Base-by-base conservation (phyloP, 2,329 filamentous ascomycete genomes). In the Zasmidium angulare region DNA sequence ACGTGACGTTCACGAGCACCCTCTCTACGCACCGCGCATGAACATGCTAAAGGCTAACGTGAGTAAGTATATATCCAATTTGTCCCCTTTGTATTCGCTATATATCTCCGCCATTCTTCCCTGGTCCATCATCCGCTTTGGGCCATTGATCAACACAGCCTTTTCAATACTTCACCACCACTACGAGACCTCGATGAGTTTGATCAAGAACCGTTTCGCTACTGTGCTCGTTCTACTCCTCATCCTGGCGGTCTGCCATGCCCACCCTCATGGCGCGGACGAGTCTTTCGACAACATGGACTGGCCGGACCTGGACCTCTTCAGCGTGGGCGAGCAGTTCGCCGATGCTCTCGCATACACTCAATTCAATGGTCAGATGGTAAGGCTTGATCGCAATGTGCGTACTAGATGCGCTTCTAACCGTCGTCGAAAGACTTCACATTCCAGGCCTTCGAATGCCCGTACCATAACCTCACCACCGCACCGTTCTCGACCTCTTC, bases 321-420 rank as follows among this genome's bases (percentile, higher is more conserved):
- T 51, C 22, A 52, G 48, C 26, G 24, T 59, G 29, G 57, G 52
- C 10, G 52, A 24, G 24, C 57, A 59, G 36, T 59, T 59, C 49
- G 21, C 46, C 23, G 43, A 49, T 23, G 46, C 22, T 24, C 20
- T 59, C 36, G 57, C 53, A 20, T 24, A 50, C 31, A 23, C 36
- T 29, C 52, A 59, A 20, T 51, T 55, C 31, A 43, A 43, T 43
- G 17, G 22, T 4, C 46, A 51, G 12, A 51, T 55, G 57, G 57
- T 55, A 19, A 46, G 56, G 9, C 11, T 50, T 24, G 7, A 43
- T n/a, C 26, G 4, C 46, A 14, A 21, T 10, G 14, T n/a, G 26
- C n/a, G 7, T 20, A 17, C 22, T 29, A 7, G 40, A n/a, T 46
- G 23, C n/a, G 19, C 14, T 19, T 12, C 56, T 55, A 4, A 50